Percentiles rank a stretch among this genome's conserved stretches.
Evolutionary conservation across 176 grass and related monocot genomes (phyloP).

Genomic region (Zoysia japonica): DNA sequence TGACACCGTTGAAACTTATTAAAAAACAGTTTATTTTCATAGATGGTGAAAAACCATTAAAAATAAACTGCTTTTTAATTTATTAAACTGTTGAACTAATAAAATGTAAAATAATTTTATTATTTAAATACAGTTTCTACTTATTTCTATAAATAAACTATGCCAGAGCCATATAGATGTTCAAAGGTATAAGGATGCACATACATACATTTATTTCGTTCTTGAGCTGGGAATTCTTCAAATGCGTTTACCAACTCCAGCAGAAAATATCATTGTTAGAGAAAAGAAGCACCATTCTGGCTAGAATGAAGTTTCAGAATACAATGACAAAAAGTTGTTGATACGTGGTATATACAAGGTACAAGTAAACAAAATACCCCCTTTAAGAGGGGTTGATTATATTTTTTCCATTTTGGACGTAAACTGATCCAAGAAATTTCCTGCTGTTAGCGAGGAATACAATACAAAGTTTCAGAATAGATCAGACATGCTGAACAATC

Average conservation of each 20-base stretch:
- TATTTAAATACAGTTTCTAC: no score
- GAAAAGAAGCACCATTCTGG: not conserved
- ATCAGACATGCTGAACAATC: constrained; percentile 49
- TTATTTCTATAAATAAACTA: no score
- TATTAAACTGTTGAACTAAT: no score
- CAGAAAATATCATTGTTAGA: not conserved
- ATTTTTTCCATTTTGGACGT: constrained; percentile 31
- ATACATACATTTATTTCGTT: not conserved
- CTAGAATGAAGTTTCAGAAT: not conserved
- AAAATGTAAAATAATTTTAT: no score
- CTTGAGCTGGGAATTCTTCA: not conserved
- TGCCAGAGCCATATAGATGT: no score
- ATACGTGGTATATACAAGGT: no score
- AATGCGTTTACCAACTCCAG: not conserved
- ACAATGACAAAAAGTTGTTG: not conserved
- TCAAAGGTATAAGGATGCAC: no score
- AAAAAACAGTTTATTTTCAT: no score
- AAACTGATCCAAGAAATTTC: constrained; percentile 42
- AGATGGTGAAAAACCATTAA: no score
- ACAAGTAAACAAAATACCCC: constrained; percentile 14
- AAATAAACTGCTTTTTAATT: no score
- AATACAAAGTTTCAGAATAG: constrained; percentile 53
- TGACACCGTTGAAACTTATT: no score
- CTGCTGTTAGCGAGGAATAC: constrained; percentile 47
- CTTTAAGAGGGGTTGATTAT: constrained; percentile 20